phyloP scores from a whole-genome alignment of 1,139 yeast genomes.

The Magnusiomyces sp. region DNA sequence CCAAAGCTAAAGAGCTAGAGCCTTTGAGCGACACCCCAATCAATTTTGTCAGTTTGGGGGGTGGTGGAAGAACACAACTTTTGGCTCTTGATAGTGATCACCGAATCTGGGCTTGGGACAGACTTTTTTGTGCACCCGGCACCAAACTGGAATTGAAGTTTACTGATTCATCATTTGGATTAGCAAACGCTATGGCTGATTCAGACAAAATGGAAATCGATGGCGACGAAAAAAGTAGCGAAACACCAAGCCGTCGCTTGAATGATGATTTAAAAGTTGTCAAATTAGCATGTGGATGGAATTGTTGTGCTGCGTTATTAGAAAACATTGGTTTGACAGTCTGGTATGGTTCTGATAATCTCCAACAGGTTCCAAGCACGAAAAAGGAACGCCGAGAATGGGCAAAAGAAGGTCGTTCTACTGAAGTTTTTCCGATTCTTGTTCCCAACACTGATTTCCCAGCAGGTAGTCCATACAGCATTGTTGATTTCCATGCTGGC shows the following conservation, averaged over 20 bases:
- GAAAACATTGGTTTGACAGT: conserved; percentile 47
- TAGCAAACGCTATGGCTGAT: no score
- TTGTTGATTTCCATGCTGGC: neutral
- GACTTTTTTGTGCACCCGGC: conserved; percentile 33
- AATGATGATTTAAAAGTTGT: conserved; percentile 22
- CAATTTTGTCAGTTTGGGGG: conserved; percentile 43
- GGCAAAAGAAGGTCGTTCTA: neutral
- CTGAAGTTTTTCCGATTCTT: neutral
- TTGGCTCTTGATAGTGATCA: conserved; percentile 51
- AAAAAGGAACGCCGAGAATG: neutral
- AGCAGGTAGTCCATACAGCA: neutral
- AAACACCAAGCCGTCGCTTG: conserved; percentile 12
- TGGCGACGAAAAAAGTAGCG: neutral
- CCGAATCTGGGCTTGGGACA: conserved; percentile 57
- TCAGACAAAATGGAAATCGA: no score
- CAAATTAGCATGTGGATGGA: no score
- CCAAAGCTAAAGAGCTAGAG: no score
- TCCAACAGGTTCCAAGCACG: neutral
- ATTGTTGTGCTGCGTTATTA: conserved; percentile 37
- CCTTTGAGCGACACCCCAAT: neutral
- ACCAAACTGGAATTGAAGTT: conserved; percentile 38
- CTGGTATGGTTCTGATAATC: neutral
- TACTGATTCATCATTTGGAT: conserved; percentile 6
- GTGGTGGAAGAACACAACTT: conserved; percentile 56
- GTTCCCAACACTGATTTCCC: neutral